phyloP scores from a whole-genome alignment of 2,329 filamentous ascomycete genomes.

The Aspergillus sp. region DNA sequence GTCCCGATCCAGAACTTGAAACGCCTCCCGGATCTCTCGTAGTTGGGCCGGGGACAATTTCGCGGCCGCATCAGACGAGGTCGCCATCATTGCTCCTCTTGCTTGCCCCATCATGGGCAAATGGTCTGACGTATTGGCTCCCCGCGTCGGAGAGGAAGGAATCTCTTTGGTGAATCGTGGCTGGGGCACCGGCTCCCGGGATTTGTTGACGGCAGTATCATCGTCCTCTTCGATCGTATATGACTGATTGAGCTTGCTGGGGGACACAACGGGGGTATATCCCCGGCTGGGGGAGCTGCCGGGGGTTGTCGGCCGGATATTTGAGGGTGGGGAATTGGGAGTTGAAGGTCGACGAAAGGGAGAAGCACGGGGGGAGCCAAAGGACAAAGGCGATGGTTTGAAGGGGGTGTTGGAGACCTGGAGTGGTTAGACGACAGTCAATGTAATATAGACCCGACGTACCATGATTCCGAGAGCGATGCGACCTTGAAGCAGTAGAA shows the following conservation, averaged over 20 bases:
- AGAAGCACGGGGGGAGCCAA: conserved; percentile 67
- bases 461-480: background rate
- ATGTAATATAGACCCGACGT: background rate
- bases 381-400: conserved; percentile 70
- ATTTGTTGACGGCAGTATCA: conserved; percentile 22
- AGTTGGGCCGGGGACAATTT: conserved; percentile 75
- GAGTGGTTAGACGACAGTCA: background rate
- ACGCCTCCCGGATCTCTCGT: conserved; percentile 83
- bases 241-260: conserved; percentile 47
- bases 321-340: conserved; percentile 61
- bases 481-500: background rate
- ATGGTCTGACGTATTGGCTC: conserved; percentile 24
- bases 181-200: conserved; percentile 28
- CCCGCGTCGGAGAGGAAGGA: conserved; percentile 40
- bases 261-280: conserved; percentile 43
- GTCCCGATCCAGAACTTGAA: conserved; percentile 87
- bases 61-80: conserved; percentile 37
- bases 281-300: conserved; percentile 45
- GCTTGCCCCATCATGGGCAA: conserved; percentile 27
- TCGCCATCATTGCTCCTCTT: conserved; percentile 17
- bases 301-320: conserved; percentile 46
- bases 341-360: conserved; percentile 66
- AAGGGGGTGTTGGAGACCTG: conserved; percentile 57
- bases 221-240: conserved; percentile 44
- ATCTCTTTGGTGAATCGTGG: conserved; percentile 36